Base-by-base conservation (phyloP, 495 filamentous ascomycete species). In the Daldinia childiae region DNA sequence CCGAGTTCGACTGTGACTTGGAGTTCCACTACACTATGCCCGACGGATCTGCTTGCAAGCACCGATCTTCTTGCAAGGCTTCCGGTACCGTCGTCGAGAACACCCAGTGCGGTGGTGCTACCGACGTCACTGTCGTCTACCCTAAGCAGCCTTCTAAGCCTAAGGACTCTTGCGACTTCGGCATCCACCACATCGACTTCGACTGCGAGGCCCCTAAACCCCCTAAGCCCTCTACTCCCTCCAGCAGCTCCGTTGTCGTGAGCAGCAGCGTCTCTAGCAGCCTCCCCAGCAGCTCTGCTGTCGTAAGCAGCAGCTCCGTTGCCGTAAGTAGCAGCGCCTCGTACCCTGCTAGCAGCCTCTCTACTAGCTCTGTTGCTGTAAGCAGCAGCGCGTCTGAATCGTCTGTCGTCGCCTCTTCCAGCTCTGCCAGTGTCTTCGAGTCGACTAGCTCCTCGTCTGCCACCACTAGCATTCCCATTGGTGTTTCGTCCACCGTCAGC, bases 81-180 rank as follows among this genome's bases (percentile, higher is more conserved):
- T 82, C 82, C 26, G 92, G 91, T 74, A 88, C 88, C 57, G 85
- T 82, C 58, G 84, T 97, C 69, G 79, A 85, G 79, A 97, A 97
- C 84, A 87, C 84, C 66, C 93, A 97, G 83, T 98, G 94, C 78
- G 95, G 94, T 86, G 94, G 94, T 81, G 94, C 94, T 64, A 91
- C 85, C 75, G 86, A 86, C 24, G 92, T 97, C 36, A 88, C 87
- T 38, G 89, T 97, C 76, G 85, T 92, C 78, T 88, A 93, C 74
- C 91, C 91, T 15, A 74, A 81, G 7, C 80, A 90, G 77, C 81
- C 83, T 67, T 77, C 82, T 50, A 74, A 81, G 74, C 77, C 78
- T 5, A 87, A 85, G 80, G 72, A 77, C 41, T 81, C 74, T 66
- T 95, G 93, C 82, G 85, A 85, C 60, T 85, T 97, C 74, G 88